Evolutionary conservation across 257 asterid species (phyloP).

Genomic region (Rhazya stricta): DNA sequence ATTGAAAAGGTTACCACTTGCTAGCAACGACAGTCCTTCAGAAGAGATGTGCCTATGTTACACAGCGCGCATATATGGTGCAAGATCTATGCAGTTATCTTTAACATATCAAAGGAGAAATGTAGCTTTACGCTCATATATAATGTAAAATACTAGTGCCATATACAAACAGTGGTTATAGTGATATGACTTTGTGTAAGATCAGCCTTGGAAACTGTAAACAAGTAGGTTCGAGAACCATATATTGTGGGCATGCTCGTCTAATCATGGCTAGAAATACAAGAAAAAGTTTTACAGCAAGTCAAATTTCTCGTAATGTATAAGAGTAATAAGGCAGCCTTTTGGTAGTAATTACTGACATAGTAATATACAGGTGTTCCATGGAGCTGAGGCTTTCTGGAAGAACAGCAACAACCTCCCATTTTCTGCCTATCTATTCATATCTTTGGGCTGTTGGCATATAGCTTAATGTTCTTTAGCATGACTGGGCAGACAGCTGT

Average conservation of each 20-base stretch:
- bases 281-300: background rate
- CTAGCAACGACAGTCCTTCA: background rate
- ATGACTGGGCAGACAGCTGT: slow-evolving; percentile 1
- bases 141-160: background rate
- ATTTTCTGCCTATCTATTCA: slow-evolving; percentile 32
- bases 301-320: background rate
- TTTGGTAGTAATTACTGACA: slow-evolving; percentile 39
- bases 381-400: slow-evolving; percentile 59
- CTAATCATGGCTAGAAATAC: background rate
- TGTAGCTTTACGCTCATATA: background rate
- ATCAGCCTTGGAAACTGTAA: background rate
- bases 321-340: background rate
- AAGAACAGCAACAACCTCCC: slow-evolving; percentile 87
- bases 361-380: slow-evolving; percentile 69
- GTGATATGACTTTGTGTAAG: background rate
- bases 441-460: background rate
- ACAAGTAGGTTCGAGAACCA: background rate
- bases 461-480: background rate
- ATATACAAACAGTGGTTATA: background rate
- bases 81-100: background rate
- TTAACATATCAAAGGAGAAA: background rate
- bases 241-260: background rate
- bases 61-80: background rate
- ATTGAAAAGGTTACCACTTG: background rate
- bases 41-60: background rate